Percentiles rank a stretch among this genome's conserved stretches.
These are phyloP conservation scores for Pythium grandisporangium DNA, from an alignment of 352 stramenopile genomes.

Conservation along the genomic window DNA sequence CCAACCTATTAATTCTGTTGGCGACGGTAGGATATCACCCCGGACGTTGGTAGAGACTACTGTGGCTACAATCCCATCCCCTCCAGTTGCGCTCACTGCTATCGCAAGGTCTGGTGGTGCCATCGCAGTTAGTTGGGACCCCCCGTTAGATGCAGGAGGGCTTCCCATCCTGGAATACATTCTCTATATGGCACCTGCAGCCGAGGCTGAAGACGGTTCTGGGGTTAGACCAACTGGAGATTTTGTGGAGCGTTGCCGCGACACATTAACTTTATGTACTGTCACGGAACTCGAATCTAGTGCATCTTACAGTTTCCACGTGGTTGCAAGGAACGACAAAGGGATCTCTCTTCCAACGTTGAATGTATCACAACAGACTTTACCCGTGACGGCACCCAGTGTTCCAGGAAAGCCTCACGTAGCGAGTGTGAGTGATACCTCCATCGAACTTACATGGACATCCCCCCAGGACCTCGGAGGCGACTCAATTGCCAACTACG, in stretches of 20 bases:
- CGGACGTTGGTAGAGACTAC: no score
- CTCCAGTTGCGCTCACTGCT: no score
- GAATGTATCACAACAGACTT: no score
- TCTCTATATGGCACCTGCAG: no score
- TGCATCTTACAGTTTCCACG: conserved; percentile 32
- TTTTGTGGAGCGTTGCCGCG: conserved; percentile 15
- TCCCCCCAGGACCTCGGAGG: conserved; percentile 27
- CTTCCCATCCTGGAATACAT: conserved; percentile 27
- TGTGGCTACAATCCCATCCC: no score
- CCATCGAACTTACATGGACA: conserved; percentile 23
- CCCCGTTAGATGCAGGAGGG: conserved; percentile 32
- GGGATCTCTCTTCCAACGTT: no score
- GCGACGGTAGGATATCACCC: conserved; percentile 16
- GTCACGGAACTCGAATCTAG: conserved; percentile 17
- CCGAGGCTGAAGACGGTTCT: no score
- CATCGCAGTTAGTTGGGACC: conserved; percentile 22
- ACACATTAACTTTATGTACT: conserved; percentile 13
- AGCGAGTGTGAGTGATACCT: conserved; percentile 15
- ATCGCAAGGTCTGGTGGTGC: conserved; percentile 40
- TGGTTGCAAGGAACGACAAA: conserved; percentile 21
- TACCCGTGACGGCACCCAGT: conserved; percentile 9
- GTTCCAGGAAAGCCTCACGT: conserved; percentile 21
- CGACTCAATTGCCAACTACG: conserved; percentile 21
- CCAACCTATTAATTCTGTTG: conserved; percentile 17
- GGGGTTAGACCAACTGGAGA: conserved; percentile 3